Evolutionary conservation across 1,284 basidiomycete genomes (phyloP).

Genomic region (Somion occarium): DNA sequence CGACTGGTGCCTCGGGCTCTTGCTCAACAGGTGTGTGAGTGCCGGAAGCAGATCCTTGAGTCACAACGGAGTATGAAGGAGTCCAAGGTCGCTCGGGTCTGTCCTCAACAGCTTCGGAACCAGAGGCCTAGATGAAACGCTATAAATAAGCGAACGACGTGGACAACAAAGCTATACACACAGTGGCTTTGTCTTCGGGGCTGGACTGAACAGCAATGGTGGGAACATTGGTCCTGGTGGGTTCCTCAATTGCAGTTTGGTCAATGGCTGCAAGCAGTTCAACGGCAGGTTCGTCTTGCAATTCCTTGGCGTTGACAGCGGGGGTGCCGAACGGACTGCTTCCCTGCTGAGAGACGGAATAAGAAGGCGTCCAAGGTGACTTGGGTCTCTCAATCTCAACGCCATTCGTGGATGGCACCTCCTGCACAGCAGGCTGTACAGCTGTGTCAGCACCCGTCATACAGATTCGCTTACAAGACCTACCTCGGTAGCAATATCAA

Average conservation of each 20-base stretch:
- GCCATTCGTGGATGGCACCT: neutral
- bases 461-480: neutral
- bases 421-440: neutral
- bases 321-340: slow-evolving; percentile 6
- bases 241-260: neutral
- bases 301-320: slow-evolving; percentile 7
- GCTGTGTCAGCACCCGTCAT: neutral
- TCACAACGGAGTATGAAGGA: slow-evolving; percentile 32
- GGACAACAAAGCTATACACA: neutral
- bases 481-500: neutral
- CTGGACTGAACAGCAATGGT: neutral
- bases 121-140: neutral
- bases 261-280: neutral
- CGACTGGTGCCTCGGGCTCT: slow-evolving; percentile 1
- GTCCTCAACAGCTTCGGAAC: slow-evolving; percentile 12
- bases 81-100: slow-evolving; percentile 32
- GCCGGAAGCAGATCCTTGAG: slow-evolving; percentile 25
- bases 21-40: slow-evolving; percentile 3
- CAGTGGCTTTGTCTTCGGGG: neutral
- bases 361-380: slow-evolving; percentile 22
- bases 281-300: slow-evolving; percentile 1
- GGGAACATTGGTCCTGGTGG: neutral
- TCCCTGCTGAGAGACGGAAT: slow-evolving; percentile 21
- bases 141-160: neutral
- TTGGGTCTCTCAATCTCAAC: neutral